Evolutionary conservation across 2,329 filamentous ascomycete species (phyloP).

Genomic region (Cryphonectria japonica): DNA sequence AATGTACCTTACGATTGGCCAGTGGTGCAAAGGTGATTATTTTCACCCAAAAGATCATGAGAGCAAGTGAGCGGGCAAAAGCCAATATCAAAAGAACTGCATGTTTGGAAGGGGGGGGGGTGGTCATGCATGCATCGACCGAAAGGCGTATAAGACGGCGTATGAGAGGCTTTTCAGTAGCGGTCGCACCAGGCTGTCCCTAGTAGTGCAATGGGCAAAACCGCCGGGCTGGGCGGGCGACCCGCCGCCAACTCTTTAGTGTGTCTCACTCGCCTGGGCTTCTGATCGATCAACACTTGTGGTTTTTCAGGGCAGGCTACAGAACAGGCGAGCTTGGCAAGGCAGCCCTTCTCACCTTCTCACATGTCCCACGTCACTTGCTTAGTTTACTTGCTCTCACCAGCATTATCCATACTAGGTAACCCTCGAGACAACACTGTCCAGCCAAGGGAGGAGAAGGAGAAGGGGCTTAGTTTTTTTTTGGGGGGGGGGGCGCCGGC

Average conservation of each 20-base stretch:
- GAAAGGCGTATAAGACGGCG: background rate
- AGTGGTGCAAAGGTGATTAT: background rate
- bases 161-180: background rate
- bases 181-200: background rate
- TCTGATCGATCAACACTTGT: background rate
- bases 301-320: background rate
- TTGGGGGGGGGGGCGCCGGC: too few relatives aligned
- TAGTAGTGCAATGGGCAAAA: background rate
- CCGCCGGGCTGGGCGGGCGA: background rate
- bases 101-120: background rate
- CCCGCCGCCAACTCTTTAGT: background rate
- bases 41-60: background rate
- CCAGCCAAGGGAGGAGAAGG: background rate
- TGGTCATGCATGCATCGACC: background rate
- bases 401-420: background rate
- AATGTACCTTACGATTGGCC: background rate
- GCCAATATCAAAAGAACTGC: slow-evolving; percentile 3
- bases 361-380: background rate
- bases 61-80: background rate
- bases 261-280: background rate
- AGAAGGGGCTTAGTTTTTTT: too few relatives aligned
- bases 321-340: background rate
- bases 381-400: too few relatives aligned
- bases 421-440: background rate
- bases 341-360: too few relatives aligned